Percentiles rank a stretch among this genome's conserved stretches.
These are phyloP conservation scores for Coffea canephora DNA, from an alignment of 257 asterid genomes.

Conservation along the genomic window DNA sequence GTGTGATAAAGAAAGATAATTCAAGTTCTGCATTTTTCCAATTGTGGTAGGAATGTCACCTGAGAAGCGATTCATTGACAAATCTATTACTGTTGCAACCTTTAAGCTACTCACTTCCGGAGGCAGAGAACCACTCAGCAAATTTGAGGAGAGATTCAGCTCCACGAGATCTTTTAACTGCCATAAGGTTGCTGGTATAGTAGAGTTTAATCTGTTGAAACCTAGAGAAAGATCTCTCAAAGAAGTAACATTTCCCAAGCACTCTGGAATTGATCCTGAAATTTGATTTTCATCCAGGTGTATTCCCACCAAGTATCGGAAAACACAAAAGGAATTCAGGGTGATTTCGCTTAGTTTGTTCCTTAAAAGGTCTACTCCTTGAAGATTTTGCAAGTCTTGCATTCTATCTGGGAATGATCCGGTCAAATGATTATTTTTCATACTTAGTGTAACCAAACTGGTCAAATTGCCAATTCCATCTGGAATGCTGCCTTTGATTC, in stretches of 20 bases:
- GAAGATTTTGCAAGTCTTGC: neutral
- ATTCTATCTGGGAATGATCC: neutral
- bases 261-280: neutral
- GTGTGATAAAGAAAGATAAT: neutral
- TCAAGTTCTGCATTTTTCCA: neutral
- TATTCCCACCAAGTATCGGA: neutral
- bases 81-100: neutral
- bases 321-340: neutral
- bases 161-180: neutral
- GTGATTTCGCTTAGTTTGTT: neutral
- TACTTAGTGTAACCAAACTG: neutral
- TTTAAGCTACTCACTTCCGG: neutral
- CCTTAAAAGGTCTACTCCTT: neutral
- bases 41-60: constrained; percentile 3
- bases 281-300: neutral
- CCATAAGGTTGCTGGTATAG: neutral
- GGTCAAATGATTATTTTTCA: neutral
- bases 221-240: neutral
- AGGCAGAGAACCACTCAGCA: neutral
- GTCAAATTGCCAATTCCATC: constrained; percentile 3
- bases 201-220: constrained; percentile 1
- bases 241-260: constrained; percentile 10
- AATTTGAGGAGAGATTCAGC: neutral
- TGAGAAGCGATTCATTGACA: constrained; percentile 3
- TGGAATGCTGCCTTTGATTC: constrained; percentile 1